Evolutionary conservation across 2,329 filamentous ascomycete species (phyloP), one percentile per base, ranked within the genome.

Genomic region (Ceratocystis colombiana): DNA sequence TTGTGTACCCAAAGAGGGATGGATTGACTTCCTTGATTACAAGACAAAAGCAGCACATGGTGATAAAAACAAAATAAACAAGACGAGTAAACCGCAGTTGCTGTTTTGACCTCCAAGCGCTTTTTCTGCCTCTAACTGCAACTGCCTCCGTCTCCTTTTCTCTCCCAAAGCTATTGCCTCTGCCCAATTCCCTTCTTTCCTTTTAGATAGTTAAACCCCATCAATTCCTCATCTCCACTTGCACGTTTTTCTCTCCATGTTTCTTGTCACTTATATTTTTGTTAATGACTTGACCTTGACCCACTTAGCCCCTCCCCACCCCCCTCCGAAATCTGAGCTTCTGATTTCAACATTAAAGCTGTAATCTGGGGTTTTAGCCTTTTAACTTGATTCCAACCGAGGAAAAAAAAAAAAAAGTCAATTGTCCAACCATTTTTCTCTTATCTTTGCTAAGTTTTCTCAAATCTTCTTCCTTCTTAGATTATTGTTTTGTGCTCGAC

Each of bases 381-480:
- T 53, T 37, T 53, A 25, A 53, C 48, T 53, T 12, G 22, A 53
- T 53, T 28, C 8, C 20, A n/a, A 41, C 37, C 12, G 7, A 37
- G 33, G 7, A 61, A 37, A 41, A 61, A 62, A 41, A 61, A 62
- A 62, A 33, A 20, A 64, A 64, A 22, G 28, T 63, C 41, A 28
- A 59, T 63, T 30, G 15, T 46, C 22, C 57, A 8, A n/a, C n/a
- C 20, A 28, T 37, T 45, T 61, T 61, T 12, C 15, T 17, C 8
- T 28, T 61, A 30, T 33, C n/a, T 17, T 48, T 6, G 48, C 3
- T 4, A 53, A 25, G 12, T 25, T 53, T 59, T n/a, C 10, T 37
- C 5, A 25, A 53, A 28, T 67, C 53, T 65, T 45, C 62, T 68
- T 65, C n/a, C 55, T 62, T 57, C 25, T 65, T 62, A 44, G 20